phyloP scores from a whole-genome alignment of 2,329 filamentous ascomycete species.

The Aciculosporium take region DNA sequence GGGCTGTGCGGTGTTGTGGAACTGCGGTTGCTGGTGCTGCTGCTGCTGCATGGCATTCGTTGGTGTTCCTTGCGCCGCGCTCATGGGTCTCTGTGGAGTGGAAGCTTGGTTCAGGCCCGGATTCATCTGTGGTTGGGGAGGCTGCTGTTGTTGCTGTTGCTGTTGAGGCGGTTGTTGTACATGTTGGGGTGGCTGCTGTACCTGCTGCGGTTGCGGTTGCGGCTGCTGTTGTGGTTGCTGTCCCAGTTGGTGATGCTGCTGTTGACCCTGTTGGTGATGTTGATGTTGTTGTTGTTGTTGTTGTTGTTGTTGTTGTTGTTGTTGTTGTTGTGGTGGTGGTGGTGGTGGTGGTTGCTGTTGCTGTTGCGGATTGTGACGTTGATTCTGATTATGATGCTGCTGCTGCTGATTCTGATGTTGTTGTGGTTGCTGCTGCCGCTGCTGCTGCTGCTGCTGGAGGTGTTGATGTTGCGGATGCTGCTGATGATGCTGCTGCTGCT shows the following conservation, averaged over 20 bases:
- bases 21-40: constrained; percentile 15
- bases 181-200: constrained; percentile 11
- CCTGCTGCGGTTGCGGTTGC: constrained; percentile 15
- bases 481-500: constrained; percentile 20
- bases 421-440: constrained; percentile 18
- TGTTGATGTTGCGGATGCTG: constrained; percentile 16
- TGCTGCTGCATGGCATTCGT: constrained; percentile 7
- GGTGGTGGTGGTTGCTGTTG: constrained; percentile 9
- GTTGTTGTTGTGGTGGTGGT: constrained; percentile 15
- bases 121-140: constrained; percentile 9
- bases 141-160: constrained; percentile 14
- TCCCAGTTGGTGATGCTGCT: neutral
- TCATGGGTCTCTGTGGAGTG: constrained; percentile 13
- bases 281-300: constrained; percentile 19
- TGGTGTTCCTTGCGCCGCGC: constrained; percentile 14
- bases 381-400: neutral
- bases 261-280: constrained; percentile 8
- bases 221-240: constrained; percentile 13
- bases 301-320: neutral
- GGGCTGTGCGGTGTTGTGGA: constrained; percentile 21
- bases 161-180: constrained; percentile 5
- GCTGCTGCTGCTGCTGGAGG: constrained; percentile 15
- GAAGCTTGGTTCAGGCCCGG: constrained; percentile 9
- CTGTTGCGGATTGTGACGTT: too few relatives aligned
- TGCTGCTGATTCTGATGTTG: constrained; percentile 8